Base-by-base conservation (phyloP, 495 filamentous ascomycete genomes). In the Hypoxylon fragiforme region DNA sequence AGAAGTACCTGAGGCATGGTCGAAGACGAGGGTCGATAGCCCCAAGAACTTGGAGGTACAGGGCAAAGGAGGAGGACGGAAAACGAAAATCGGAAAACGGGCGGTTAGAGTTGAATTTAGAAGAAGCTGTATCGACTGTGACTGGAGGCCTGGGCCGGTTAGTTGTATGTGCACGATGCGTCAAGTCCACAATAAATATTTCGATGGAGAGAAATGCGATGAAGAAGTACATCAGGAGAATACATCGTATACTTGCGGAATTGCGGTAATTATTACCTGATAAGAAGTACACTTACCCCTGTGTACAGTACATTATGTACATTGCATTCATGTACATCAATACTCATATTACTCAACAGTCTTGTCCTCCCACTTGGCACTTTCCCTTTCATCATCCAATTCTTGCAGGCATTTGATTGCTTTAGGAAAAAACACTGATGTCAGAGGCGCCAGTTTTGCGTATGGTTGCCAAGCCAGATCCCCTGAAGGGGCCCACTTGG, bases 391-490 rank as follows among this genome's bases (percentile, higher is more conserved):
- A 32, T 50, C 34, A 39, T 40, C 22, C 31, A 50, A 47, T 37
- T 31, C 8, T 30, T 22, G n/a, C 38, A 20, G 9, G 9, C 5
- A 5, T 50, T 44, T 30, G 41, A 51, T 55, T 50, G 50, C 26
- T 41, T 26, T 22, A 60, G 19, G 32, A 32, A 45, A 57, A 49
- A 48, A 30, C 19, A 32, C 15, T 57, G 60, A 63, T 57, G 60
- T 63, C 60, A 63, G 49, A 63, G 60, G 50, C 42, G 45, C 44
- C 39, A 26, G 43, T 38, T 39, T 44, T 49, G 44, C 15, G 14
- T 36, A 16, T 56, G 30, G 24, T 51, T 43, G 43, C 37, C 48
- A 40, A 42, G 37, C 6, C 3, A 13, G 39, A 41, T 49, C 60
- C 60, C 60, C 58, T 4, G 54, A 58, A 15, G 20, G 6, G 13